These are phyloP conservation scores for Gaillardinia entomophila DNA, from an alignment of 805 yeast genomes.

Conservation along the genomic window DNA sequence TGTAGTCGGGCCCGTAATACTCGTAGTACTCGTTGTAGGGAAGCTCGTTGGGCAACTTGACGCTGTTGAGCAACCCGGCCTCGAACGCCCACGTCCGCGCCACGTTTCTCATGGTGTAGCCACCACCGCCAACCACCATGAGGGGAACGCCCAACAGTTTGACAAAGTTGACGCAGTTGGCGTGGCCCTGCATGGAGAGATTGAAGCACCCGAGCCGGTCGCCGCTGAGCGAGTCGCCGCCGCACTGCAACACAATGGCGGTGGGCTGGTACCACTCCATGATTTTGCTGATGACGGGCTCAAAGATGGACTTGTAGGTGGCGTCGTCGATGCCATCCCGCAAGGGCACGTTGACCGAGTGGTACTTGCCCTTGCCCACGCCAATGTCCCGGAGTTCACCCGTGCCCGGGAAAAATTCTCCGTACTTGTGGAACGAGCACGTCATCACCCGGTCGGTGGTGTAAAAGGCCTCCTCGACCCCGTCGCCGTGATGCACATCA, in stretches of 20 bases:
- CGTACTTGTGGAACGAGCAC: constrained; percentile 85
- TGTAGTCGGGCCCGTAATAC: constrained; percentile 95
- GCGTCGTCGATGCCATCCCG: constrained; percentile 94
- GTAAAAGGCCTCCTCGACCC: constrained; percentile 91
- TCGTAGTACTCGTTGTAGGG: constrained; percentile 97
- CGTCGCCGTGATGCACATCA: constrained; percentile 93
- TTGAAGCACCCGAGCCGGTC: constrained; percentile 96
- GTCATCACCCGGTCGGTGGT: constrained; percentile 91
- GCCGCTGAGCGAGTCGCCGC: constrained; percentile 95
- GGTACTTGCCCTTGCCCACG: constrained; percentile 77
- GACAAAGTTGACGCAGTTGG: constrained; percentile 88
- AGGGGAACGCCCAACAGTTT: constrained; percentile 82
- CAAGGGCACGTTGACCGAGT: constrained; percentile 79
- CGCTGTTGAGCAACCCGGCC: constrained; percentile 80
- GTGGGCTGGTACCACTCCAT: constrained; percentile 91
- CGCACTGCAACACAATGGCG: constrained; percentile 96
- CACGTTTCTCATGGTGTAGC: constrained; percentile 95
- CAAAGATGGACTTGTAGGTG: constrained; percentile 77
- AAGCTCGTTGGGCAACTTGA: constrained; percentile 65
- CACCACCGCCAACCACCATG: constrained; percentile 97
- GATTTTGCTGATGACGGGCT: constrained; percentile 74
- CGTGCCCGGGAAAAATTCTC: constrained; percentile 91
- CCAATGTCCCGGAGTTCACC: constrained; percentile 84
- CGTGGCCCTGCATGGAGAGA: constrained; percentile 89
- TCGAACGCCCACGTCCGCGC: constrained; percentile 95